phyloP scores from a whole-genome alignment of 108 stramenopile species.

The Cylindrotheca closterium region DNA sequence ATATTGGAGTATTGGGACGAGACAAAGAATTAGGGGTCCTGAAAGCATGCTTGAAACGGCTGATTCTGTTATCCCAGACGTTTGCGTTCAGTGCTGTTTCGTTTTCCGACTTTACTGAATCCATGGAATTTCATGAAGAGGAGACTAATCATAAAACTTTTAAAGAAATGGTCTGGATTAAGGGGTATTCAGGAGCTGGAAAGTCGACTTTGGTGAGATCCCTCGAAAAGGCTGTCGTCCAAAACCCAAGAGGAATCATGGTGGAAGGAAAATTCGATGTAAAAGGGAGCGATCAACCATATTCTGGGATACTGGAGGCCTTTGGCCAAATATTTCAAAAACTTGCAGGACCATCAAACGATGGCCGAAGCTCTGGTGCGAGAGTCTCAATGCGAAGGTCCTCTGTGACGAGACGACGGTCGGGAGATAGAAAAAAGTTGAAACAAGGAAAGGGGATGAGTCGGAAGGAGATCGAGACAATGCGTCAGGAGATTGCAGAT shows the following conservation, averaged over 20 bases:
- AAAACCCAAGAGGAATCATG: no score
- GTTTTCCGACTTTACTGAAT: not conserved
- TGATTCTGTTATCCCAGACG: not conserved
- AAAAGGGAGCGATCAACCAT: not conserved
- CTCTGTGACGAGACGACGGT: no score
- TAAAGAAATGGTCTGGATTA: no score
- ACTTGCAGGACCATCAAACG: no score
- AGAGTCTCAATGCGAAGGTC: no score
- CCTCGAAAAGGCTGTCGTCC: constrained; percentile 1
- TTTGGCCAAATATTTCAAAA: no score
- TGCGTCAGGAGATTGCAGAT: not conserved
- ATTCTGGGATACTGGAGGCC: not conserved
- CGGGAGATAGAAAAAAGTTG: no score
- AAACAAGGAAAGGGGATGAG: no score
- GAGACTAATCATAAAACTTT: no score
- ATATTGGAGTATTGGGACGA: not conserved
- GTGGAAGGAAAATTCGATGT: constrained; percentile 14
- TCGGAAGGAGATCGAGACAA: constrained; percentile 1
- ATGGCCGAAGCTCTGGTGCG: no score
- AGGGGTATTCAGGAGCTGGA: constrained; percentile 11
- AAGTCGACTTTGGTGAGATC: constrained; percentile 15
- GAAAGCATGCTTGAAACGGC: no score
- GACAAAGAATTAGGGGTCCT: not conserved
- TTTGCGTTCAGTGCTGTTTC: not conserved
- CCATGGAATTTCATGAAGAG: no score